Evolutionary conservation across 768 basidiomycete species (phyloP).

Genomic region (Russula abietina): DNA sequence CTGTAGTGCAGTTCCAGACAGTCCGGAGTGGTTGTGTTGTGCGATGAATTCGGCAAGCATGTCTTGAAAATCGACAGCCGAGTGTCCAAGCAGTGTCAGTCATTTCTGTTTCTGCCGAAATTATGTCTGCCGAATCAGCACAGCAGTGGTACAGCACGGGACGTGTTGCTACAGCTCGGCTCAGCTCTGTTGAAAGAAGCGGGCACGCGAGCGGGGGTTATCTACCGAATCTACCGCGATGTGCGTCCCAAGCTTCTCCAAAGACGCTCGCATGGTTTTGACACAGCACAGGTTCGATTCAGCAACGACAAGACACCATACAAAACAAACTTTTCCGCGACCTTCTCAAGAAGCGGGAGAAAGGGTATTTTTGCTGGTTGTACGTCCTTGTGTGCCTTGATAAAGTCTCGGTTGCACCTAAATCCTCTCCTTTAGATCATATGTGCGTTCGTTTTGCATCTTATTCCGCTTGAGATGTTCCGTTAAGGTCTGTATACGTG

Average conservation of each 20-base stretch:
- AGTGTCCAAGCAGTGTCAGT: too few relatives aligned
- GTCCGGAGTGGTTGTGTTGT: too few relatives aligned
- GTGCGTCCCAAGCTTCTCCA: constrained; percentile 36
- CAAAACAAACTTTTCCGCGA: constrained; percentile 74
- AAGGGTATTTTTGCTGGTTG: constrained; percentile 89
- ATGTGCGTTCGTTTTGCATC: constrained; percentile 39
- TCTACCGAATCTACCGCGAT: constrained; percentile 91
- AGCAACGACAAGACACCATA: constrained; percentile 96
- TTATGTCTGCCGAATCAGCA: too few relatives aligned
- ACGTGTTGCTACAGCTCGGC: too few relatives aligned
- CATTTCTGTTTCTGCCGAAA: too few relatives aligned
- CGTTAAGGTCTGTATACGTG: background rate
- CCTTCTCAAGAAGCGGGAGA: constrained; percentile 81
- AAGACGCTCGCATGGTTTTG: background rate
- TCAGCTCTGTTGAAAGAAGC: too few relatives aligned
- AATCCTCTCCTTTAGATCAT: constrained; percentile 46
- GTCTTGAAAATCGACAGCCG: too few relatives aligned
- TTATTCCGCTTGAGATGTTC: background rate
- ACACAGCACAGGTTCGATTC: constrained; percentile 62
- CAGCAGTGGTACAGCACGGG: too few relatives aligned
- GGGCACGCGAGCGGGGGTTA: too few relatives aligned
- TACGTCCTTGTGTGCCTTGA: constrained; percentile 36
- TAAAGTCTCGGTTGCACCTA: background rate
- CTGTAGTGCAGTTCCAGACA: too few relatives aligned
- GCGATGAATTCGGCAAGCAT: too few relatives aligned